Evolutionary conservation across 352 stramenopile species (phyloP), one percentile per base, ranked within the genome.

Genomic region (Lagenidium giganteum): DNA sequence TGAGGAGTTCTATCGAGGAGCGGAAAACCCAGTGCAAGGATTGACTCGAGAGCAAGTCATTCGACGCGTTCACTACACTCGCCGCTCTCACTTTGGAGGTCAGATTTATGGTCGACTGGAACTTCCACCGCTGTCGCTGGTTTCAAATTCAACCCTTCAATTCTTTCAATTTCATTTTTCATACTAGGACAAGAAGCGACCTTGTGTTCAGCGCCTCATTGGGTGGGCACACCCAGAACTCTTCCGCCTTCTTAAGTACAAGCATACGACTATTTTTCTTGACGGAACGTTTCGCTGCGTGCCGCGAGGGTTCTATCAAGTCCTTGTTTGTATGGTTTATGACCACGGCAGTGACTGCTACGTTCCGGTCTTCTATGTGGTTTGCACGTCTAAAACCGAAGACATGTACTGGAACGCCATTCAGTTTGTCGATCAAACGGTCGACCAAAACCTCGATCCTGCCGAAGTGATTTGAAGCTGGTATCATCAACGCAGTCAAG

Each of bases 101-200:
- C 31, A 59, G 24, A 49, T 64, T 5, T 49, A 64, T 33, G 43
- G 55, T 8, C 48, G 51, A 17, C 24, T 64, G 1, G 48, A 64
- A 47, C 29, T 54, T 6, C 42, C 47, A 6, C 47, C 47, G 14
- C 46, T 33, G 2, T 51, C 48, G 12, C 39, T 37, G 23, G 43
- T 58, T 1, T 51, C 38, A 27, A 31, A 49, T 13, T 52, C 34
- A 8, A 28, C 18, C 3, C 47, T 58, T 13, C 42, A 27, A 13
- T 55, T 54, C 23, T 51, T 55, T n/a, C 43, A 54, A 6, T 58
- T 64, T n/a, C 48, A 58, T 21, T n/a, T n/a, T n/a, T n/a, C n/a
- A n/a, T n/a, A n/a, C n/a, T n/a, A n/a, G n/a, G n/a, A 41, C 8
- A 26, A 26, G 17, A 21, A 41, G 21, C 17, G n/a, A n/a, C n/a